Conservation (phyloP, 495 filamentous ascomycete species). For the Annulohypoxylon maeteangense region DNA sequence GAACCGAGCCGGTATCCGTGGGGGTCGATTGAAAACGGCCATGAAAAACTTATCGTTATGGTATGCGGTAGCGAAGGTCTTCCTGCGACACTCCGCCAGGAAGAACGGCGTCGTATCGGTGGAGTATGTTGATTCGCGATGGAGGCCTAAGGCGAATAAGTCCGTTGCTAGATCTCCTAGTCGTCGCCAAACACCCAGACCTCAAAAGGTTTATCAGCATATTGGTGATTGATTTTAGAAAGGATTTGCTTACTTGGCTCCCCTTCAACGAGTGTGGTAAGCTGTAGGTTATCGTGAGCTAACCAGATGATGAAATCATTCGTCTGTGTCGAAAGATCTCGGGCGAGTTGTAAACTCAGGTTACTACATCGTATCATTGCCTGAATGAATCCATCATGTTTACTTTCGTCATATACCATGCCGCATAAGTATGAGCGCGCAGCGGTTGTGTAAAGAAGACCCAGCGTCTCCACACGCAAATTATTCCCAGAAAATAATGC, state of each 20-base stretch:
- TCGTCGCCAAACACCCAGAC: not conserved
- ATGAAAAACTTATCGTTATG: slow-evolving; percentile 10
- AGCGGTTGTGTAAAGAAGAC: not conserved
- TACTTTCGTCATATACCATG: not conserved
- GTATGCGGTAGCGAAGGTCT: slow-evolving; percentile 6
- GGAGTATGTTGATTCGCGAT: slow-evolving; percentile 4
- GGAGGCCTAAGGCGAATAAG: slow-evolving; percentile 4
- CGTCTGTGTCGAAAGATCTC: not conserved
- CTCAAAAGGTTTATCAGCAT: not conserved
- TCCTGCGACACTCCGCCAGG: slow-evolving; percentile 2
- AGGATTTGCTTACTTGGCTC: not conserved
- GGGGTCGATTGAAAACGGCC: not conserved
- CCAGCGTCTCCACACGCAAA: not conserved
- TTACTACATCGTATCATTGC: not conserved
- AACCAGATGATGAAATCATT: slow-evolving; percentile 7
- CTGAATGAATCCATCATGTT: not conserved
- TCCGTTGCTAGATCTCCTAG: not conserved
- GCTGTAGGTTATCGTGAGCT: slow-evolving; percentile 5
- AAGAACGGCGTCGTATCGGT: not conserved
- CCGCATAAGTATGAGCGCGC: not conserved
- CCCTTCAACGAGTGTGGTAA: slow-evolving; percentile 1
- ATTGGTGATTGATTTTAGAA: not conserved
- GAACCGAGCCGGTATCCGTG: slow-evolving; percentile 1
- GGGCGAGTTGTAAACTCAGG: slow-evolving; percentile 3
- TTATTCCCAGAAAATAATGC: not conserved